Base-by-base conservation (phyloP, 106 monocot genomes). In the Iris macrosiphon region DNA sequence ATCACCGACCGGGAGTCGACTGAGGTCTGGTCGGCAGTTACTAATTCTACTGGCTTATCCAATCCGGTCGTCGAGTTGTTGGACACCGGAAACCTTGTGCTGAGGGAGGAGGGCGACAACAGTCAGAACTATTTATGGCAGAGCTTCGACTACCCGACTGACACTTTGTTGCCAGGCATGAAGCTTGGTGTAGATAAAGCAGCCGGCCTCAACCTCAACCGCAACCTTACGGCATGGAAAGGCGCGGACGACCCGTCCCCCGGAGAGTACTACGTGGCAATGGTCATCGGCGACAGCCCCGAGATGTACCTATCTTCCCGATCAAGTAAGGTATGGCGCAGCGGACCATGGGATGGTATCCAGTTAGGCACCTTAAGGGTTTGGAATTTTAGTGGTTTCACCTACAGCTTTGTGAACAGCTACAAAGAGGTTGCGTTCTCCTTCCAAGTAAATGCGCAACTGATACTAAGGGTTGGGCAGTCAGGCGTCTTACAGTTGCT, bases 111-210 rank as follows among this genome's bases (percentile, higher is more conserved):
- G 1, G 27, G 27, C 13, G 49, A 49, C 27, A 10, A 6, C 27
- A 24, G 1, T 11, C 7, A 9, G 8, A 49, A 49, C 8, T 49
- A 7, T 45, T 6, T 33, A 13, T 86, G 86, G 86, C 80, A 85
- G 44, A 69, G 76, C 68, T 85, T 85, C 45, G 71, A 87, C 42
- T 39, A 71, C 62, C 86, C 75, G 3, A 71, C 87, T 0, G 70
- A 82, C 60, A 83, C 88, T 5, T 7, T 78, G 34, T 61, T 83
- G 1, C 65, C 83, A 0, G 72, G 64, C 7, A 83, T 83, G 75
- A 78, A 55, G 26, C 27, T 88, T 0, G 78, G 87, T 1, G 31
- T 34, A 39, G 34, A 82, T 29, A 33, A 68, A 0, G 45, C n/a
- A 7, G 50, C 55, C 7, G 75, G 75, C 2, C 35, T 68, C 31